These are phyloP conservation scores for Halenospora varia DNA, from an alignment of 495 filamentous ascomycete species.

Conservation along the genomic window DNA sequence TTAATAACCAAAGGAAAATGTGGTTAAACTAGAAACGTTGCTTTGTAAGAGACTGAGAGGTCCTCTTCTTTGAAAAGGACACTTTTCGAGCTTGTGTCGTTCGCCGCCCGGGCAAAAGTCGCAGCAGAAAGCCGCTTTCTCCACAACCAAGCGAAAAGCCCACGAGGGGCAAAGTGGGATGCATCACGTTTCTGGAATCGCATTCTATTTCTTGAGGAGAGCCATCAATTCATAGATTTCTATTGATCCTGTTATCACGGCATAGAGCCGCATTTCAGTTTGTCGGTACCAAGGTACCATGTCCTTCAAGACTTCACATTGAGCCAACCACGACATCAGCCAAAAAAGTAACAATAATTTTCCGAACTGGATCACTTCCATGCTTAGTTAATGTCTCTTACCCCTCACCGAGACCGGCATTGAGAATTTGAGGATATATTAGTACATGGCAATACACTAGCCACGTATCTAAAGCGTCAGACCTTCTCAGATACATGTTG, in stretches of 20 bases:
- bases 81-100: constrained; percentile 14
- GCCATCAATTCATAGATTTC: too few species aligned
- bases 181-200: background rate
- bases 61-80: constrained; percentile 2
- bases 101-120: background rate
- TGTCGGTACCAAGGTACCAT: background rate
- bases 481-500: too few species aligned
- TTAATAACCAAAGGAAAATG: constrained; percentile 22
- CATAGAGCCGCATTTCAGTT: background rate
- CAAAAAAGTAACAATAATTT: constrained; percentile 9
- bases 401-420: background rate
- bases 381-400: background rate
- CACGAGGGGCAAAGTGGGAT: background rate
- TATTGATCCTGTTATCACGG: too few species aligned
- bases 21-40: constrained; percentile 4
- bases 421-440: background rate
- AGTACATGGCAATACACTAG: too few species aligned
- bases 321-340: constrained; percentile 16
- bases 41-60: constrained; percentile 8
- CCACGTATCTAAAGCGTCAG: too few species aligned
- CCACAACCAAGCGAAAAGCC: background rate
- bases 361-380: constrained; percentile 1
- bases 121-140: background rate
- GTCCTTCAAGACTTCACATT: background rate
- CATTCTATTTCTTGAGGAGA: background rate